Conservation (phyloP, 306 rosid genomes). For the Trifolium repens region DNA sequence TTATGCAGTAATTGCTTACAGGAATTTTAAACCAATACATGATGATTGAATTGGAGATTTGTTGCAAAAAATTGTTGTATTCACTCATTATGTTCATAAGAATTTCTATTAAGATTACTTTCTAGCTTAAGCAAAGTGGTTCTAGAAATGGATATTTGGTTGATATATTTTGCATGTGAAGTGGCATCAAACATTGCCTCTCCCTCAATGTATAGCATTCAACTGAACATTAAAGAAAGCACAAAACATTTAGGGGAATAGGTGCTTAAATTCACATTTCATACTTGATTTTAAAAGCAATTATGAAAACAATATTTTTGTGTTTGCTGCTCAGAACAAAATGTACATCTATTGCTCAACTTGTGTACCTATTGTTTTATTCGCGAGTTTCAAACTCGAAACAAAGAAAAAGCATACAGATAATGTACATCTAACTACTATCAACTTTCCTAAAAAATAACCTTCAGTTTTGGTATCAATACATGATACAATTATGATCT, state of each 20-base stretch:
- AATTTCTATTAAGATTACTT: background rate
- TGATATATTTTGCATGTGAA: too few species aligned
- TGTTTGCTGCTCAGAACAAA: too few species aligned
- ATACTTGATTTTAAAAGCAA: too few species aligned
- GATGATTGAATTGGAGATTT: conserved; percentile 40
- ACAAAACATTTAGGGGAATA: too few species aligned
- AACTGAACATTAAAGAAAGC: too few species aligned
- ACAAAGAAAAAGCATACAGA: background rate
- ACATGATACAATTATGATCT: background rate
- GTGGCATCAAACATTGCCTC: too few species aligned
- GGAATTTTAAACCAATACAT: conserved; percentile 68
- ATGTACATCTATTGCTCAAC: too few species aligned
- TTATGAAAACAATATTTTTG: too few species aligned
- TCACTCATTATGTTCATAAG: background rate
- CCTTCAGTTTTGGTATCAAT: background rate
- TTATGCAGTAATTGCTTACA: conserved; percentile 78
- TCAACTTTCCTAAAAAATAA: background rate
- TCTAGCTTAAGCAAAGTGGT: background rate
- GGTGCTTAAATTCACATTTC: too few species aligned
- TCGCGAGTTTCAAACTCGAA: too few species aligned
- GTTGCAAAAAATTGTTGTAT: background rate
- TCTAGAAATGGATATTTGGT: background rate
- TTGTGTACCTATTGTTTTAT: too few species aligned
- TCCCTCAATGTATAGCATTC: too few species aligned
- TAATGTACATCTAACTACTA: background rate